A percentile compares a stretch with the other conserved stretches of the same genome.
Conservation (phyloP, 129 eudicot genomes). For the Cynara cardunculus region DNA sequence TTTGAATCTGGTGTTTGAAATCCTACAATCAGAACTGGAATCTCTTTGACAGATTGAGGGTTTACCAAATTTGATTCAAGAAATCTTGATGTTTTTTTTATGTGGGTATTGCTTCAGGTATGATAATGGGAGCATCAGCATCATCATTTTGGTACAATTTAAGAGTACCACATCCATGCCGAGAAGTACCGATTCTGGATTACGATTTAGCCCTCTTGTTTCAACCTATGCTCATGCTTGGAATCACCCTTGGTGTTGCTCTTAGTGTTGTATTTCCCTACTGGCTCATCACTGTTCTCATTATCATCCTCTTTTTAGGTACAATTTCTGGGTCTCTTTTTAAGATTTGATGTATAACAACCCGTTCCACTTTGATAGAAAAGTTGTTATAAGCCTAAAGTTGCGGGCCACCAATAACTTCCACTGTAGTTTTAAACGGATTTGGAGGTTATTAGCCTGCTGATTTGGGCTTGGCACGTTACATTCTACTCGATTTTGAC, state of each 20-base stretch:
- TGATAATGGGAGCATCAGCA: slow-evolving; percentile 95
- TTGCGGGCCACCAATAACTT: not conserved
- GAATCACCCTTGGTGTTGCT: slow-evolving; percentile 92
- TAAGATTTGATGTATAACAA: not conserved
- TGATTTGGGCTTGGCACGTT: too few relatives aligned
- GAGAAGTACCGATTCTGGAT: slow-evolving; percentile 84
- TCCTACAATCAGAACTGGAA: not conserved
- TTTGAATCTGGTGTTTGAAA: not conserved
- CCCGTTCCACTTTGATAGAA: not conserved
- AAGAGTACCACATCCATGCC: slow-evolving; percentile 85
- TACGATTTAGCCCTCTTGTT: slow-evolving; percentile 85
- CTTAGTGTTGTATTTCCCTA: slow-evolving; percentile 91
- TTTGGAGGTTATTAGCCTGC: not conserved
- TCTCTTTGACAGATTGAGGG: not conserved
- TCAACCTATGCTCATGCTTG: slow-evolving; percentile 98
- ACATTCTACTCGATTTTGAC: not conserved
- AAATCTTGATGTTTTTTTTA: not conserved
- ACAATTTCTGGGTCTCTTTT: not conserved
- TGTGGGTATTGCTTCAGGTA: slow-evolving; percentile 31
- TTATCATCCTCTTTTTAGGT: slow-evolving; percentile 92
- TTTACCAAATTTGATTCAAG: not conserved
- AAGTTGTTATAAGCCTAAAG: not conserved
- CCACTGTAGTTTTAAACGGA: not conserved
- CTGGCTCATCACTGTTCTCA: slow-evolving; percentile 95
- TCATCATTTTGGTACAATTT: slow-evolving; percentile 93